Base-by-base conservation (phyloP, 306 rosid species). In the Quercus cerris region DNA sequence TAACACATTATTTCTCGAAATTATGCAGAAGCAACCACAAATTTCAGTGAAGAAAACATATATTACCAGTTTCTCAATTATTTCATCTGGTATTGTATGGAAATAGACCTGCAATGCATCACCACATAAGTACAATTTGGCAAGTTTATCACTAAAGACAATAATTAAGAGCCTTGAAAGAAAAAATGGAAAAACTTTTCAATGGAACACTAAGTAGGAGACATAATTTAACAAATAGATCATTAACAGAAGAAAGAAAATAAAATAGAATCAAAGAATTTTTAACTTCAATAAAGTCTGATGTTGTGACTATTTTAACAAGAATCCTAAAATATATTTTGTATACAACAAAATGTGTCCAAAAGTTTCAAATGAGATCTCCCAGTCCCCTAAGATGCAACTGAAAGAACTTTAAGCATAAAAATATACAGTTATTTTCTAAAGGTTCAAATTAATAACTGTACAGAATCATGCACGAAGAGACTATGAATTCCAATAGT, bases 41-140 rank as follows among this genome's bases (percentile, higher is more conserved):
- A 56, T 41, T 71, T 54, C 51, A 33, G 6, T 17, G 46, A 64
- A 72, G 66, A 82, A 73, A 79, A 75, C 35, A 74, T 82, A 81
- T 70, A 68, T 52, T 89, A 95, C 98, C 98, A 95, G 89, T 73
- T 84, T 89, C 85, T 95, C 94, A 73, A 91, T 93, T 84, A 81
- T 75, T 68, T 91, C 96, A 73, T 93, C 97, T 0, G 97, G 97
- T 84, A 93, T 93, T 89, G 93, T 91, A 57, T 91, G 86, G 94
- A 95, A 93, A 86, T 89, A 82, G 76, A 95, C 90, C 99, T 93
- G 94, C 82, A 84, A 82, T 75, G 61, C 75, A 87, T 59, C 78
- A 81, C 71, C 76, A 68, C 38, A 75, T 22, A 46, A 77, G 41
- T 52, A 78, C 85, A 64, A 87, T 56, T 76, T 55, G 14, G 44